phyloP scores from a whole-genome alignment of 352 stramenopile species.

The Phytopythium delawarense region DNA sequence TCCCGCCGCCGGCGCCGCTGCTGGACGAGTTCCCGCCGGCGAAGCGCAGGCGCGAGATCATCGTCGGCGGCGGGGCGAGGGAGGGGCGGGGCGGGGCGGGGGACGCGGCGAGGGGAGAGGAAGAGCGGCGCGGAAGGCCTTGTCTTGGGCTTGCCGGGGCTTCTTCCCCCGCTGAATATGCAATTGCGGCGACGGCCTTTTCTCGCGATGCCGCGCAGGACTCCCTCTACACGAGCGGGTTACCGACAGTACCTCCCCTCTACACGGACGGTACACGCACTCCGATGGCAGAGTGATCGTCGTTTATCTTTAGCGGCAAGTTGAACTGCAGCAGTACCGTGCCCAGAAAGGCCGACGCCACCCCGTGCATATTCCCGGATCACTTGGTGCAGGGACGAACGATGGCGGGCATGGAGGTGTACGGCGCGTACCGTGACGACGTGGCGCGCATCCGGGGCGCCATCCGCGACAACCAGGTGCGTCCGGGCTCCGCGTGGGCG shows the following conservation, averaged over 20 bases:
- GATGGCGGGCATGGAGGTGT: slow-evolving; percentile 44
- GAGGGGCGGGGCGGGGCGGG: no score
- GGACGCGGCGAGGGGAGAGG: no score
- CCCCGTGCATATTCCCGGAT: background rate
- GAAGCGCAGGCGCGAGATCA: slow-evolving; percentile 74
- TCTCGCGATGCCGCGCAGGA: background rate
- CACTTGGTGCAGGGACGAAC: background rate
- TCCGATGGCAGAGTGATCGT: background rate
- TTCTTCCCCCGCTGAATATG: background rate
- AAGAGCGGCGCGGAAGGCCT: no score
- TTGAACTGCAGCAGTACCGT: background rate
- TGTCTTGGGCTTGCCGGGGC: background rate
- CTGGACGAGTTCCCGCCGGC: slow-evolving; percentile 28
- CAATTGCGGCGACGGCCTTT: background rate
- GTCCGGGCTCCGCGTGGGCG: background rate
- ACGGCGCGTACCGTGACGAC: slow-evolving; percentile 38
- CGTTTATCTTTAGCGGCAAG: background rate
- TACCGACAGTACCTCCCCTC: background rate
- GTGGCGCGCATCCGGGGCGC: slow-evolving; percentile 60
- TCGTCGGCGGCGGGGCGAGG: slow-evolving; percentile 10
- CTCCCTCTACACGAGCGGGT: background rate
- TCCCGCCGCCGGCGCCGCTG: slow-evolving; percentile 21
- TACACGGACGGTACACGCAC: background rate
- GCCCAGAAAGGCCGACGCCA: background rate
- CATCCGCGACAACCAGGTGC: slow-evolving; percentile 60